phyloP scores from a whole-genome alignment of 257 asterid genomes.

The Solanum stenotomum region DNA sequence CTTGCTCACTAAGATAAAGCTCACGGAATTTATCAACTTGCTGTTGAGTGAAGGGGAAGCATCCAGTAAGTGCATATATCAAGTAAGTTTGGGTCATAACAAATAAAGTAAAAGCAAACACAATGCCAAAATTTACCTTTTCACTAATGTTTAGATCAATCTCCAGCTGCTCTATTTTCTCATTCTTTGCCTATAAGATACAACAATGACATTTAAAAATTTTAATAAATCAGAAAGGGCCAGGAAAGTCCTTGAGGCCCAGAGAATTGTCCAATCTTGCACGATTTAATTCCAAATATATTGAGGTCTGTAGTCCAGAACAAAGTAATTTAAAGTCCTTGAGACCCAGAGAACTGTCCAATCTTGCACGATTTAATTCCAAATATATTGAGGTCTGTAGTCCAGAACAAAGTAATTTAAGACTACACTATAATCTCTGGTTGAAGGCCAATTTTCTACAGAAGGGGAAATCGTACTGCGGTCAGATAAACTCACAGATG shows the following conservation, averaged over 20 bases:
- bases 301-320: background rate
- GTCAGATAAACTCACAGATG: background rate
- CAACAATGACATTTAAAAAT: background rate
- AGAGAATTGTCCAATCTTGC: background rate
- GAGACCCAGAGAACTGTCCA: background rate
- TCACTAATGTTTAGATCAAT: slow-evolving; percentile 39
- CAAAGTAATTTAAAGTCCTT: background rate
- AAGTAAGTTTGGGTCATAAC: background rate
- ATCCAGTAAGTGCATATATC: background rate
- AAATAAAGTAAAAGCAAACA: background rate
- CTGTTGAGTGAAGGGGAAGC: slow-evolving; percentile 15
- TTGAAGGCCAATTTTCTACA: background rate
- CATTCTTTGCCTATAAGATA: slow-evolving; percentile 56
- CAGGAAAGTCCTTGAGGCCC: background rate
- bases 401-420: background rate
- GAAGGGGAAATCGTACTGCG: background rate
- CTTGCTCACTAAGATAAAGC: slow-evolving; percentile 63
- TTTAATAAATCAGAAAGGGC: background rate
- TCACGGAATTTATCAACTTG: slow-evolving; percentile 49
- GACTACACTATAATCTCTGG: background rate
- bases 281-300: background rate
- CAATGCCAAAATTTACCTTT: slow-evolving; percentile 34
- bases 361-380: background rate
- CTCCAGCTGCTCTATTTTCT: slow-evolving; percentile 71
- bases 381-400: background rate